Conservation (phyloP, 177 flowering plant genomes). For the Vitis hybrid region DNA sequence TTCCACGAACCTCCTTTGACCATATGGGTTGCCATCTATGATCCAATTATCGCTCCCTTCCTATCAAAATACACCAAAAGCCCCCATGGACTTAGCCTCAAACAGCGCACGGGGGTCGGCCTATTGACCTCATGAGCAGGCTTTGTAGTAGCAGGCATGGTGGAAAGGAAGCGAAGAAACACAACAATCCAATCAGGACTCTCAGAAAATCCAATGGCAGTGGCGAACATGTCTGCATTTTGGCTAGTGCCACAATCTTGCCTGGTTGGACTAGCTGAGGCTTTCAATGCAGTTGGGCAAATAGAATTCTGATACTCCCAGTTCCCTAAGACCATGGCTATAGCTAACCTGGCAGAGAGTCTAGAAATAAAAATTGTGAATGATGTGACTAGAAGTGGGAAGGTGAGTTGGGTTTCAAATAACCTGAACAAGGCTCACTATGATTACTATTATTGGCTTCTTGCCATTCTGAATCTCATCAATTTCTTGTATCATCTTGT, state of each 20-base stretch:
- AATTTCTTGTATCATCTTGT: constrained; percentile 24
- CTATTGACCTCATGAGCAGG: constrained; percentile 1
- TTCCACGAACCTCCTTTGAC: constrained; percentile 26
- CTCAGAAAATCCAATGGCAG: background rate
- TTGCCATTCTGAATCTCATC: constrained; percentile 16
- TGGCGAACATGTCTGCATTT: constrained; percentile 30
- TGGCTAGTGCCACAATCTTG: constrained; percentile 35
- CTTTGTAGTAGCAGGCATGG: constrained; percentile 19
- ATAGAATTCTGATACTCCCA: constrained; percentile 33
- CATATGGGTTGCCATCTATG: constrained; percentile 7
- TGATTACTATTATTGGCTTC: constrained; percentile 34
- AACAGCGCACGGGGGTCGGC: constrained; percentile 24
- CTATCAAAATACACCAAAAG: constrained; percentile 11
- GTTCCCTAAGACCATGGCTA: constrained; percentile 40
- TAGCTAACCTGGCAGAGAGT: constrained; percentile 26
- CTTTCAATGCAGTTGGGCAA: constrained; percentile 35
- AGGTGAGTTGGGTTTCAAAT: constrained; percentile 31
- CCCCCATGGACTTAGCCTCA: constrained; percentile 11
- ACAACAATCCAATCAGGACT: constrained; percentile 21
- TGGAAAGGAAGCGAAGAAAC: constrained; percentile 13
- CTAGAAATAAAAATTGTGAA: constrained; percentile 20
- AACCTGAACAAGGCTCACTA: constrained; percentile 36
- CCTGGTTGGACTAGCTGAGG: constrained; percentile 37
- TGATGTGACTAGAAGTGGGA: constrained; percentile 18
- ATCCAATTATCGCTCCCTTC: constrained; percentile 8